Conservation (phyloP, 1,284 basidiomycete species). For the Ganoderma meredithae region DNA sequence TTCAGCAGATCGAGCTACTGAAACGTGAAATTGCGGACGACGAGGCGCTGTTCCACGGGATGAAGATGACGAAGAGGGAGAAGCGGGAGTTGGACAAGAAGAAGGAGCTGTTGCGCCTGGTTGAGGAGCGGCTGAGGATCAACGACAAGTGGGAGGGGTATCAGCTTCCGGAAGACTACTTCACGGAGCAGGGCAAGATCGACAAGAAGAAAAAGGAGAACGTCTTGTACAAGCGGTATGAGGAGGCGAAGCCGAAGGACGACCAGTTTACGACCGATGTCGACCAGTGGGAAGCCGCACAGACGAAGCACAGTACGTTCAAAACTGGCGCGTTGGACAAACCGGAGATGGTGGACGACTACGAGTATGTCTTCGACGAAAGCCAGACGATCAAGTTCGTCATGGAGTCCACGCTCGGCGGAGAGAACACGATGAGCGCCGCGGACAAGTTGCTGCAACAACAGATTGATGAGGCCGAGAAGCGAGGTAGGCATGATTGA, state of each 20-base stretch:
- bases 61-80: conserved; percentile 90
- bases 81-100: conserved; percentile 86
- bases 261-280: conserved; percentile 96
- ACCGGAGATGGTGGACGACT: conserved; percentile 80
- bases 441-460: conserved; percentile 87
- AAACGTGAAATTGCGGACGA: conserved; percentile 94
- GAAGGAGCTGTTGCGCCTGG: conserved; percentile 90
- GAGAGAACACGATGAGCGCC: conserved; percentile 77
- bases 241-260: conserved; percentile 88
- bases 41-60: conserved; percentile 86
- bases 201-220: conserved; percentile 97
- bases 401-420: conserved; percentile 82
- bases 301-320: conserved; percentile 90
- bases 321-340: conserved; percentile 92
- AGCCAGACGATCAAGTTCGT: conserved; percentile 96
- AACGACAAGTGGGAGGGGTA: conserved; percentile 96
- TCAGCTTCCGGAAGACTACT: conserved; percentile 94
- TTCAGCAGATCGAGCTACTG: conserved; percentile 95
- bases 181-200: conserved; percentile 98
- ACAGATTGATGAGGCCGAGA: conserved; percentile 93
- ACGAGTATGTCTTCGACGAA: conserved; percentile 99
- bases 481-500: conserved; percentile 68
- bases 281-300: conserved; percentile 95
- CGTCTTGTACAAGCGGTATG: conserved; percentile 93
- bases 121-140: conserved; percentile 93